Conservation (phyloP, 805 yeast genomes). For the Jamesozyma hellenica region DNA sequence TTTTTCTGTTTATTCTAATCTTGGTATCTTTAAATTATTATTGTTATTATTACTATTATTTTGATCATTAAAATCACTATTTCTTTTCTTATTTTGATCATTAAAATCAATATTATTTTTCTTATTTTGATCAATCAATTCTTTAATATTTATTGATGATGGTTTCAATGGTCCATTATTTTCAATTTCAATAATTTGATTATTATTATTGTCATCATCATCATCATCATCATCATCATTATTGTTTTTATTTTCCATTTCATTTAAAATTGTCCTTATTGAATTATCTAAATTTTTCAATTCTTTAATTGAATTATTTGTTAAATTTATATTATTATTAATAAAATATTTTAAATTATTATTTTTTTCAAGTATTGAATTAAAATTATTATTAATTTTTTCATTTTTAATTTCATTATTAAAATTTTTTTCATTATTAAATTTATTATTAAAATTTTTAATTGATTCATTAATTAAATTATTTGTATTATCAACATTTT, state of each 20-base stretch:
- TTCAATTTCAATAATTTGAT: neutral
- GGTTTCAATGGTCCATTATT: neutral
- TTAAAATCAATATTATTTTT: no score
- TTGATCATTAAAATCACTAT: neutral
- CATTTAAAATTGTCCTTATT: conserved; percentile 8
- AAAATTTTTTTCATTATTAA: conserved; percentile 1
- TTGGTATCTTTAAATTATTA: conserved; percentile 1
- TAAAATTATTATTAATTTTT: conserved; percentile 12
- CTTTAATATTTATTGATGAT: neutral
- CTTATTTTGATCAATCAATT: no score
- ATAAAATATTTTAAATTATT: conserved; percentile 7
- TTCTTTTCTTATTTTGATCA: neutral
- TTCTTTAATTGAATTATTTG: conserved; percentile 6
- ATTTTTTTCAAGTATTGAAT: conserved; percentile 14
- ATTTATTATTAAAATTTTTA: conserved; percentile 10
- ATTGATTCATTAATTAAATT: conserved; percentile 12
- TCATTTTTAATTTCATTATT: conserved; percentile 7
- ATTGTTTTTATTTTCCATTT: conserved; percentile 1
- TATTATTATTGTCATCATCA: neutral
- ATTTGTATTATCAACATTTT: conserved; percentile 12
- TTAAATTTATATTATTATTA: conserved; percentile 3
- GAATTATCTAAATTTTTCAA: conserved; percentile 7
- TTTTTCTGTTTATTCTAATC: neutral
- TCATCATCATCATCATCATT: neutral
- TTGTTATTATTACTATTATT: neutral